Percentiles rank a stretch among this genome's conserved stretches.
Conservation (phyloP, 202 grass and related monocot genomes). For the Carex sylvatica region DNA sequence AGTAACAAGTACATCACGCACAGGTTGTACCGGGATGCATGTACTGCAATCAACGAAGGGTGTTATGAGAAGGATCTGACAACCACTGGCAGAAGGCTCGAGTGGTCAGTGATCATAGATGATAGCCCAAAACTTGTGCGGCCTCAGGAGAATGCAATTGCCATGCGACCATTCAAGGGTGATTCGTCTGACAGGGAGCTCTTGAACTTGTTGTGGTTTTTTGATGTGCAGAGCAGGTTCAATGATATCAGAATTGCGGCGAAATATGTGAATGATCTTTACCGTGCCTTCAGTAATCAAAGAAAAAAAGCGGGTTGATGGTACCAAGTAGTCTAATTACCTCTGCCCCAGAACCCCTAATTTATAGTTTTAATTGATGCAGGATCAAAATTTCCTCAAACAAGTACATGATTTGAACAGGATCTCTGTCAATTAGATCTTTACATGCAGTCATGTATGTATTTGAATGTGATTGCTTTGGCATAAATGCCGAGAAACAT, state of each 20-base stretch:
- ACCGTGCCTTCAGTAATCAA: not conserved
- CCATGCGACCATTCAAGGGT: not conserved
- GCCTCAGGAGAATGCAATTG: slow-evolving; percentile 10
- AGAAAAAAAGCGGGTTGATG: not conserved
- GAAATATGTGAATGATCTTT: not conserved
- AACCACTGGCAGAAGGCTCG: not conserved
- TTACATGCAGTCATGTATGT: not conserved
- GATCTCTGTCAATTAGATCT: not conserved
- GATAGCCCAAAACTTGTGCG: not conserved
- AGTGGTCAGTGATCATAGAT: slow-evolving; percentile 4
- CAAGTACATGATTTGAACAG: not conserved
- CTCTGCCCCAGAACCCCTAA: not conserved
- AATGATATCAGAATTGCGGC: not conserved
- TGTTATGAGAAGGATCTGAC: not conserved
- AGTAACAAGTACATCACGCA: not conserved
- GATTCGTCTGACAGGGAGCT: not conserved
- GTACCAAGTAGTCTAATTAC: not conserved
- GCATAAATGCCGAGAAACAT: not conserved
- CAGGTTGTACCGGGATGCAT: slow-evolving; percentile 18
- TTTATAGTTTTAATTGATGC: not conserved
- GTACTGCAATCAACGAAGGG: not conserved
- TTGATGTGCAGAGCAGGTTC: not conserved
- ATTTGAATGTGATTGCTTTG: not conserved
- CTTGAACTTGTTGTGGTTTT: slow-evolving; percentile 2
- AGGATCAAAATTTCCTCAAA: not conserved